phyloP scores from a whole-genome alignment of 228 moss, liverwort and hornwort species.

The Sphagnum fallax region DNA sequence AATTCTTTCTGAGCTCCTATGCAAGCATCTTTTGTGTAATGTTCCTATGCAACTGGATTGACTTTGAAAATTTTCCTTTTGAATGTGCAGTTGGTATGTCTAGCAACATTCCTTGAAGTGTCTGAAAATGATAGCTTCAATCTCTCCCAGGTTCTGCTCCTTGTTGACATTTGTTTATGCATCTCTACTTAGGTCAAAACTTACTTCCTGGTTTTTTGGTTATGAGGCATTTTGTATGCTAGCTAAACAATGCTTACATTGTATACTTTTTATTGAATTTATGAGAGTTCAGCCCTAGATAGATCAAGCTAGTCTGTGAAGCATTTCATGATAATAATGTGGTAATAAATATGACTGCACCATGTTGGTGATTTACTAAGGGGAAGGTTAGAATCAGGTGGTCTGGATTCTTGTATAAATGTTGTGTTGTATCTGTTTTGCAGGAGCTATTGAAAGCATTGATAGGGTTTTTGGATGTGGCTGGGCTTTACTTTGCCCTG shows the following conservation, averaged over 20 bases:
- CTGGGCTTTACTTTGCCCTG: conserved; percentile 80
- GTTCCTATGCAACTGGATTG: no score
- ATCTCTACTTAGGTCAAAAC: background rate
- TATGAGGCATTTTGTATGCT: no score
- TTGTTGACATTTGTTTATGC: background rate
- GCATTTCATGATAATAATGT: no score
- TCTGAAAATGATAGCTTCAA: conserved; percentile 78
- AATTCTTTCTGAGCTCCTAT: background rate
- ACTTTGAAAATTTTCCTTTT: background rate
- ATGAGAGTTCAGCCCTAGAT: no score
- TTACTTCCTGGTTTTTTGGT: background rate
- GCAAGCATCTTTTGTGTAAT: background rate
- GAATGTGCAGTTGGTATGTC: conserved; percentile 58
- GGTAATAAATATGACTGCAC: no score
- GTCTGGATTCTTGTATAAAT: no score
- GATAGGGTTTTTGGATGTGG: conserved; percentile 82
- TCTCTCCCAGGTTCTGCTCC: conserved; percentile 30
- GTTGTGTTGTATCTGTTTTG: background rate
- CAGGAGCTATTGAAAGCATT: conserved; percentile 85
- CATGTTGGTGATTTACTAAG: no score
- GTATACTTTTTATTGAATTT: no score
- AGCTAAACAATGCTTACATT: no score
- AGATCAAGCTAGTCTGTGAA: no score
- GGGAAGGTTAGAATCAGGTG: no score
- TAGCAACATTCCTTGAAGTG: conserved; percentile 82